These are phyloP conservation scores for Allium fistulosum DNA, from an alignment of 106 monocot species.

Conservation along the genomic window DNA sequence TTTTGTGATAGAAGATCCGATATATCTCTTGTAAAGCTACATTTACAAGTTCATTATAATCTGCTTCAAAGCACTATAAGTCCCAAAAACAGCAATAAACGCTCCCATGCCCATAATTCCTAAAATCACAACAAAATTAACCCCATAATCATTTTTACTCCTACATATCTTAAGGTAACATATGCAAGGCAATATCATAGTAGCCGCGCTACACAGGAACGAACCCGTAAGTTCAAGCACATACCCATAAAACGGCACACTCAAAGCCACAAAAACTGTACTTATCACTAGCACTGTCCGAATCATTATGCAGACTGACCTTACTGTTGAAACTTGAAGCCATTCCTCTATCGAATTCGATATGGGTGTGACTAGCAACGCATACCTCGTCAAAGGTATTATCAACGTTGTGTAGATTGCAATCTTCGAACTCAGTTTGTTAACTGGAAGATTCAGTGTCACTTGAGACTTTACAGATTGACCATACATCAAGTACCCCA, in stretches of 20 bases:
- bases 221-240: constrained; percentile 35
- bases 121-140: constrained; percentile 24
- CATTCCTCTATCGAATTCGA: constrained; percentile 29
- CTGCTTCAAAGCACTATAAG: constrained; percentile 46
- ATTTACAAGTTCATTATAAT: constrained; percentile 31
- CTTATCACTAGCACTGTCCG: constrained; percentile 30
- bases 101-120: constrained; percentile 36
- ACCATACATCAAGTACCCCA: constrained; percentile 67
- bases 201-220: constrained; percentile 28
- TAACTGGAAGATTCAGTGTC: constrained; percentile 48
- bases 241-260: constrained; percentile 37
- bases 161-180: constrained; percentile 80
- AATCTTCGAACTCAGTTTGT: constrained; percentile 36
- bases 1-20: no score
- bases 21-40: no score
- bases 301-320: constrained; percentile 7
- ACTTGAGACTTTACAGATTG: constrained; percentile 42
- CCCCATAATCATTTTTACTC: constrained; percentile 6
- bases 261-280: constrained; percentile 27
- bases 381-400: constrained; percentile 56
- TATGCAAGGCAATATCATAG: constrained; percentile 34
- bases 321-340: constrained; percentile 23
- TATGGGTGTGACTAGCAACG: constrained; percentile 35
- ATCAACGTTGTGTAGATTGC: constrained; percentile 61
- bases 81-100: constrained; percentile 41